Percentiles rank a stretch among this genome's conserved stretches.
Conservation (phyloP, 2,329 filamentous ascomycete genomes). For the Colletotrichum gigasporum region DNA sequence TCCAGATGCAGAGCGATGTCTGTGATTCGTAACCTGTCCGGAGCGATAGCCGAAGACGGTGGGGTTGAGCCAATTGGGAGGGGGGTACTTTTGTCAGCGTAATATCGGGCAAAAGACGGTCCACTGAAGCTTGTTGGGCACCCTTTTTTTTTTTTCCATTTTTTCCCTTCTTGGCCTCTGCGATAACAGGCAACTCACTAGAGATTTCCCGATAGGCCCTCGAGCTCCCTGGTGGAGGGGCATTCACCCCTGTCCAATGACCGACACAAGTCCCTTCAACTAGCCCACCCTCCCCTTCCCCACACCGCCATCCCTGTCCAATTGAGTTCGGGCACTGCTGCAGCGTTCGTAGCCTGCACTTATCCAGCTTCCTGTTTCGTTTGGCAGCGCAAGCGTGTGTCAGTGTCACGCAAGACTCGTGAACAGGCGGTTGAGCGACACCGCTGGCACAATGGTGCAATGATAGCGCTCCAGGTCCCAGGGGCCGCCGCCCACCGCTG, state of each 20-base stretch:
- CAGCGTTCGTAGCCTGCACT: neutral
- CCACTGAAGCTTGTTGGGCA: constrained; percentile 3
- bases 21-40: constrained; percentile 21
- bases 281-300: neutral
- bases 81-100: constrained; percentile 25
- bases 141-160: neutral
- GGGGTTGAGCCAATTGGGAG: neutral
- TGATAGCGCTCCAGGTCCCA: constrained; percentile 3
- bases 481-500: neutral
- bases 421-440: neutral
- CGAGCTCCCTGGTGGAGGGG: too few species aligned
- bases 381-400: constrained; percentile 14
- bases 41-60: constrained; percentile 13
- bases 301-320: constrained; percentile 9
- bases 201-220: neutral
- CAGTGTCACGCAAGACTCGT: constrained; percentile 5
- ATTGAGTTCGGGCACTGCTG: constrained; percentile 3
- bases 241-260: neutral
- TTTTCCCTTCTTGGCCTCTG: too few species aligned
- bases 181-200: too few species aligned
- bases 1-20: neutral
- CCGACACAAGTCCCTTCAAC: neutral
- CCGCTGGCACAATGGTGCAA: neutral
- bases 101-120: constrained; percentile 21
- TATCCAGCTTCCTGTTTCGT: constrained; percentile 30